These are phyloP conservation scores for Coemansia sp. DNA, from an alignment of 192 early-diverging fungal genomes.

Conservation along the genomic window DNA sequence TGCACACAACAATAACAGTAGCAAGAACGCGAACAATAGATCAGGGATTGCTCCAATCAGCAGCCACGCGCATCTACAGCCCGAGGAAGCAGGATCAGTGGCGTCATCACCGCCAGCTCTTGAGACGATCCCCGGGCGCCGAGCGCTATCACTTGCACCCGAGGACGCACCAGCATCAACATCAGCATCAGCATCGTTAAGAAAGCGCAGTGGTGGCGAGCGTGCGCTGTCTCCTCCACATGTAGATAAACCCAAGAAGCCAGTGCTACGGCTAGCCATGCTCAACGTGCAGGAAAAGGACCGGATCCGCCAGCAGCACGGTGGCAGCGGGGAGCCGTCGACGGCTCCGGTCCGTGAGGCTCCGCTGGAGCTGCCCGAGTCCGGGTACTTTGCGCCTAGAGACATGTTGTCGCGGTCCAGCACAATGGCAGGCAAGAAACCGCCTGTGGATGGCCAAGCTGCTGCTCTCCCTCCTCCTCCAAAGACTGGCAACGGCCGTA, in stretches of 20 bases:
- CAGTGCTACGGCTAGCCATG: constrained; percentile 42
- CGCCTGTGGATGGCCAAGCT: neutral
- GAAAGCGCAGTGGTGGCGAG: neutral
- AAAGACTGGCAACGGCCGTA: neutral
- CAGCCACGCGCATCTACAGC: neutral
- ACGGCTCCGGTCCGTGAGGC: constrained; percentile 29
- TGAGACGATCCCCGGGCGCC: constrained; percentile 10
- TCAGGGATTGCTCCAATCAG: neutral
- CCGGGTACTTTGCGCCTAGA: constrained; percentile 49
- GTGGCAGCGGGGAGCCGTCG: constrained; percentile 1
- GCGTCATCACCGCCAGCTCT: neutral
- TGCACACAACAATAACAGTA: neutral
- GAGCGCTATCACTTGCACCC: constrained; percentile 12
- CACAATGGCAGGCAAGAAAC: neutral
- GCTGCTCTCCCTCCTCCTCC: no score
- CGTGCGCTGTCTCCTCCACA: neutral
- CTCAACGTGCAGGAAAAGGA: constrained; percentile 25
- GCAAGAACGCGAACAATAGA: constrained; percentile 11
- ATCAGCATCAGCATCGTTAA: neutral
- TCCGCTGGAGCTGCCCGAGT: constrained; percentile 29
- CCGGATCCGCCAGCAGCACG: constrained; percentile 9
- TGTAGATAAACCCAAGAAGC: constrained; percentile 11
- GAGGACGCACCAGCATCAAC: constrained; percentile 3
- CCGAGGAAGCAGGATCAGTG: neutral
- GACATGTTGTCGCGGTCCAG: constrained; percentile 14